Percentiles rank a stretch among this genome's conserved stretches.
phyloP scores from a whole-genome alignment of 2,329 filamentous ascomycete genomes.

The Diplodia intermedia region DNA sequence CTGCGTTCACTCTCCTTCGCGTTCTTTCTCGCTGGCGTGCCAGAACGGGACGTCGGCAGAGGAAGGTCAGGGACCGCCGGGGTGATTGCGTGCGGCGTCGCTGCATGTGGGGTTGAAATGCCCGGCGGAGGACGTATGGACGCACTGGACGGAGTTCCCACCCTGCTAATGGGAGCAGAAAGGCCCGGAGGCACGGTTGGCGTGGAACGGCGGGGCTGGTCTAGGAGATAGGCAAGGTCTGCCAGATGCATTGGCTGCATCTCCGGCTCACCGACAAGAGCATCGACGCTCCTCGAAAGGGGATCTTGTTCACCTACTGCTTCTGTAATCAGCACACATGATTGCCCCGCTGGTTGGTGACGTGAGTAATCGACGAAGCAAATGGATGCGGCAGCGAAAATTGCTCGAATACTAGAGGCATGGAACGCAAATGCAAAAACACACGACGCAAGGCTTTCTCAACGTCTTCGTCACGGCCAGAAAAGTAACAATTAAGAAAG shows the following conservation, averaged over 20 bases:
- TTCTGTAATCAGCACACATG: slow-evolving; percentile 51
- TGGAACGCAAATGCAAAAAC: slow-evolving; percentile 19
- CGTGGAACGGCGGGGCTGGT: slow-evolving; percentile 51
- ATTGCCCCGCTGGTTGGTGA: neutral
- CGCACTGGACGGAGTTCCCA: slow-evolving; percentile 26
- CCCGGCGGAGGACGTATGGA: slow-evolving; percentile 30
- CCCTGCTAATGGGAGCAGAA: slow-evolving; percentile 41
- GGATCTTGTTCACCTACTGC: slow-evolving; percentile 31
- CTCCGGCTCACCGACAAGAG: slow-evolving; percentile 66
- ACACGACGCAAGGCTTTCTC: slow-evolving; percentile 14
- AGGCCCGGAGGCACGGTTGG: slow-evolving; percentile 57
- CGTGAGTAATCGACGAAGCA: slow-evolving; percentile 30
- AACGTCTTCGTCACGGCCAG: slow-evolving; percentile 50
- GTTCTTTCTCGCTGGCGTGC: slow-evolving; percentile 25
- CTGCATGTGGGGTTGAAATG: slow-evolving; percentile 21
- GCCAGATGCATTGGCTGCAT: slow-evolving; percentile 43
- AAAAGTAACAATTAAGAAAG: slow-evolving; percentile 38
- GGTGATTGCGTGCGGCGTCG: slow-evolving; percentile 18
- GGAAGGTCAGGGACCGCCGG: slow-evolving; percentile 30
- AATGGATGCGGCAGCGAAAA: slow-evolving; percentile 26
- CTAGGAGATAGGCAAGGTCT: slow-evolving; percentile 37
- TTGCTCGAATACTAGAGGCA: slow-evolving; percentile 33
- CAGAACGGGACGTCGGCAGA: slow-evolving; percentile 25
- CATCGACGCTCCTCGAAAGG: slow-evolving; percentile 66
- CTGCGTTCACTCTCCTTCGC: slow-evolving; percentile 29